Conservation (phyloP, 2,329 filamentous ascomycete species). For the Fusarium sp. region DNA sequence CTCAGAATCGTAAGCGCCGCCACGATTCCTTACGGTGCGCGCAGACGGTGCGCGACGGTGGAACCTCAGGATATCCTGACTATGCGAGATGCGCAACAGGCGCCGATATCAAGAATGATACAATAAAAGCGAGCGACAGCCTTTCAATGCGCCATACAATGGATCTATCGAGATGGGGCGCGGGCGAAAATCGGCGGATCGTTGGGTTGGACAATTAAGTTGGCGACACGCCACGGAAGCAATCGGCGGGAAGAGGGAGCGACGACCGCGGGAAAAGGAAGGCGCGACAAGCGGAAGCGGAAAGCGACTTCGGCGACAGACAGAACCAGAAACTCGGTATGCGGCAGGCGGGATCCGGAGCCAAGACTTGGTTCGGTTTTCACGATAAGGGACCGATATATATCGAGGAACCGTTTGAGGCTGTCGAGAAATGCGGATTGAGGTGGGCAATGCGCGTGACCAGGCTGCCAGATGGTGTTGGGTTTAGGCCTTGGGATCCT, state of each 20-base stretch:
- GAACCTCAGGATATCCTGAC: conserved; percentile 25
- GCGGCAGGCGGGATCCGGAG: conserved; percentile 30
- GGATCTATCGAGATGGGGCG: conserved; percentile 29
- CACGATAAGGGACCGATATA: conserved; percentile 41
- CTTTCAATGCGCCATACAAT: conserved; percentile 53
- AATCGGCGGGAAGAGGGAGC: conserved; percentile 37
- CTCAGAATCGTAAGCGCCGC: conserved; percentile 69
- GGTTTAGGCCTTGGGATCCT: conserved; percentile 45
- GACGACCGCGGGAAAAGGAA: conserved; percentile 37
- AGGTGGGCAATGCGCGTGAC: conserved; percentile 56
- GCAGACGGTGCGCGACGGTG: conserved; percentile 46
- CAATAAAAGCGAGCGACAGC: conserved; percentile 37
- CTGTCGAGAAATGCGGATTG: conserved; percentile 50
- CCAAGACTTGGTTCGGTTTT: conserved; percentile 30
- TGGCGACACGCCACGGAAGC: conserved; percentile 46
- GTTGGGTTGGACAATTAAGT: conserved; percentile 37
- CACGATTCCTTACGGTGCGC: conserved; percentile 59
- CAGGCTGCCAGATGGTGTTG: conserved; percentile 51
- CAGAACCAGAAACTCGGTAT: conserved; percentile 24
- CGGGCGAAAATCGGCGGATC: conserved; percentile 34
- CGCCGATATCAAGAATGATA: conserved; percentile 30
- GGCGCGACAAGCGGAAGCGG: conserved; percentile 33
- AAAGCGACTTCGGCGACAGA: conserved; percentile 34
- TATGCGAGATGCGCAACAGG: conserved; percentile 31
- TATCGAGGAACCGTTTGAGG: conserved; percentile 48